Conservation (phyloP, 2,329 filamentous ascomycete genomes). For the Eurotiales sp. region DNA sequence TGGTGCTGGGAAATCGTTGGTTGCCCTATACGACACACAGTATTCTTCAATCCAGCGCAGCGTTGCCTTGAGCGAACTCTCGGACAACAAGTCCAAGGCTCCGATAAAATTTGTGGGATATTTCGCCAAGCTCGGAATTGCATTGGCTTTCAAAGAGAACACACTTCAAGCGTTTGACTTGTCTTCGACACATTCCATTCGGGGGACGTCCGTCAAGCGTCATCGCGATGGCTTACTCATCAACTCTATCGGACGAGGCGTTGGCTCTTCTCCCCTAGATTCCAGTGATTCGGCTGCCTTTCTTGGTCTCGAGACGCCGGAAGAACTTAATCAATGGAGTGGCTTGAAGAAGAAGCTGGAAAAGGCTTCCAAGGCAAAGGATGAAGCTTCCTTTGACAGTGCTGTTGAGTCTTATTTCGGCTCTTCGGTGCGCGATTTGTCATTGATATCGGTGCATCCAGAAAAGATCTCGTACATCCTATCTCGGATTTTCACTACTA, state of each 20-base stretch:
- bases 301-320: conserved; percentile 29
- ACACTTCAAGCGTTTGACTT: conserved; percentile 45
- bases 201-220: conserved; percentile 33
- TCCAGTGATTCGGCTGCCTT: conserved; percentile 23
- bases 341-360: conserved; percentile 28
- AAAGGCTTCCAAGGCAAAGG: conserved; percentile 23
- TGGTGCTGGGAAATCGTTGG: conserved; percentile 36
- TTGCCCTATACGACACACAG: conserved; percentile 46
- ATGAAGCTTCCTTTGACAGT: conserved; percentile 32
- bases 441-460: conserved; percentile 29
- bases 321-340: conserved; percentile 34
- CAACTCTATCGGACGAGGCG: conserved; percentile 41
- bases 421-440: conserved; percentile 21
- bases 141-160: conserved; percentile 39
- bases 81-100: conserved; percentile 22
- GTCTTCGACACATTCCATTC: conserved; percentile 27
- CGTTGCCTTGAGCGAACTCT: conserved; percentile 31
- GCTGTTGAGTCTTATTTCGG: conserved; percentile 30
- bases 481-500: conserved; percentile 35
- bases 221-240: conserved; percentile 39
- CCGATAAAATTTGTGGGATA: conserved; percentile 40
- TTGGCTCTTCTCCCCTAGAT: conserved; percentile 30
- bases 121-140: conserved; percentile 41
- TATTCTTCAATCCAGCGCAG: conserved; percentile 45
- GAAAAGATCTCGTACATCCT: conserved; percentile 37